A percentile compares a stretch with the other conserved stretches of the same genome.
Conservation (phyloP, 169 alveolate genomes). For the Plasmodium inui region DNA sequence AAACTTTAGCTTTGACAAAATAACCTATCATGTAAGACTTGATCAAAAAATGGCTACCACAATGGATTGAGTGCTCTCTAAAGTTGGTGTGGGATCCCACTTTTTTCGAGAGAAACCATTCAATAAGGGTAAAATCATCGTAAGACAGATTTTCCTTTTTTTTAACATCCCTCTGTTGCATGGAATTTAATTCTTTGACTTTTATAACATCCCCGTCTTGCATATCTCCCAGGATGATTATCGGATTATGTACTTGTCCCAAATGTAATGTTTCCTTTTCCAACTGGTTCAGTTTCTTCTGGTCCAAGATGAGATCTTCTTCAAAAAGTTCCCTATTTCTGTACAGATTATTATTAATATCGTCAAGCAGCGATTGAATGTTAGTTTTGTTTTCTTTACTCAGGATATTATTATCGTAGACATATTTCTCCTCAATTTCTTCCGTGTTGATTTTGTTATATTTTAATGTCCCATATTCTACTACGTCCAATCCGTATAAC, state of each 20-base stretch:
- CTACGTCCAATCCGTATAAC: conserved; percentile 54
- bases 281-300: conserved; percentile 1
- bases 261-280: conserved; percentile 7
- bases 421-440: conserved; percentile 49
- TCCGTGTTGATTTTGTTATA: conserved; percentile 57
- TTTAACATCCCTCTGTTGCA: neutral
- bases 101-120: conserved; percentile 82
- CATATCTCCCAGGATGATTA: conserved; percentile 66
- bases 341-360: conserved; percentile 28
- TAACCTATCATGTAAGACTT: conserved; percentile 83
- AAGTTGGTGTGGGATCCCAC: conserved; percentile 75
- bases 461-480: conserved; percentile 68
- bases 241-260: conserved; percentile 49
- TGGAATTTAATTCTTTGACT: conserved; percentile 45
- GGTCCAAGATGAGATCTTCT: conserved; percentile 5
- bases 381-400: conserved; percentile 24
- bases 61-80: conserved; percentile 53
- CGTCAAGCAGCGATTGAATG: conserved; percentile 16
- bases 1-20: conserved; percentile 78
- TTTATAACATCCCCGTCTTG: conserved; percentile 52
- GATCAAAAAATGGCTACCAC: conserved; percentile 78
- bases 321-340: neutral
- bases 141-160: conserved; percentile 11
- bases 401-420: conserved; percentile 50
- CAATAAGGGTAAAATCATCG: conserved; percentile 74